Evolutionary conservation across 371 early-diverging fungal genomes (phyloP).

Genomic region (Zopfochytrium polystomum): DNA sequence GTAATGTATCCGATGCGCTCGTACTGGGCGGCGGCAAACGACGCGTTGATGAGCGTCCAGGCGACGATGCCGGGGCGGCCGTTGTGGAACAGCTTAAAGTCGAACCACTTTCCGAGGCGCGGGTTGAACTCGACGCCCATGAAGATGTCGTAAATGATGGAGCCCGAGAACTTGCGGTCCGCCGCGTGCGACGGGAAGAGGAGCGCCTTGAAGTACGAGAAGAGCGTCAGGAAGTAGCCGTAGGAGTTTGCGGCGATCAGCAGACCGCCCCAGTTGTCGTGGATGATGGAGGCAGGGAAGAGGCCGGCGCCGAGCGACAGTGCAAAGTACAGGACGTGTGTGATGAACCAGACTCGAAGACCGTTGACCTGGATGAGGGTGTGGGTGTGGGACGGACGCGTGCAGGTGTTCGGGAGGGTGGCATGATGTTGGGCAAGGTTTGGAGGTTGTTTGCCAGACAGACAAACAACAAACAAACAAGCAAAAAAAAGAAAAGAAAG

Average conservation of each 20-base stretch:
- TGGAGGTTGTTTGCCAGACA: background rate
- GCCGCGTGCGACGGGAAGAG: slow-evolving; percentile 72
- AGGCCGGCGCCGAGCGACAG: slow-evolving; percentile 56
- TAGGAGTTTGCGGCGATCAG: slow-evolving; percentile 70
- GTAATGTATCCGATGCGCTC: slow-evolving; percentile 65
- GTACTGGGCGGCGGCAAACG: slow-evolving; percentile 71
- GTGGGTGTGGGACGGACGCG: no score
- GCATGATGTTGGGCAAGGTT: background rate
- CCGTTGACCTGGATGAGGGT: slow-evolving; percentile 62
- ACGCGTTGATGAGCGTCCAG: slow-evolving; percentile 74
- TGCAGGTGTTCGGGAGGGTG: background rate
- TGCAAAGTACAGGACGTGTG: slow-evolving; percentile 64
- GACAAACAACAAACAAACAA: no score
- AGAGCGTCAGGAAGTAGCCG: slow-evolving; percentile 72
- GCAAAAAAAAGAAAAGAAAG: slow-evolving; percentile 10
- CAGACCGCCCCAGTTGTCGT: slow-evolving; percentile 73
- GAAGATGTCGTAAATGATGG: slow-evolving; percentile 61
- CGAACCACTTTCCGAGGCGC: slow-evolving; percentile 65
- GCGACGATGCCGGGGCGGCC: slow-evolving; percentile 79
- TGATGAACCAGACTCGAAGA: slow-evolving; percentile 66
- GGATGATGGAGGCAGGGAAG: slow-evolving; percentile 62
- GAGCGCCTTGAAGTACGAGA: slow-evolving; percentile 69
- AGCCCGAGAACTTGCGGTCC: slow-evolving; percentile 72
- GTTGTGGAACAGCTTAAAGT: slow-evolving; percentile 81
- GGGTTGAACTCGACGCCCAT: slow-evolving; percentile 83